Conservation (phyloP, 2,329 filamentous ascomycete genomes). For the Byssothecium circinans region DNA sequence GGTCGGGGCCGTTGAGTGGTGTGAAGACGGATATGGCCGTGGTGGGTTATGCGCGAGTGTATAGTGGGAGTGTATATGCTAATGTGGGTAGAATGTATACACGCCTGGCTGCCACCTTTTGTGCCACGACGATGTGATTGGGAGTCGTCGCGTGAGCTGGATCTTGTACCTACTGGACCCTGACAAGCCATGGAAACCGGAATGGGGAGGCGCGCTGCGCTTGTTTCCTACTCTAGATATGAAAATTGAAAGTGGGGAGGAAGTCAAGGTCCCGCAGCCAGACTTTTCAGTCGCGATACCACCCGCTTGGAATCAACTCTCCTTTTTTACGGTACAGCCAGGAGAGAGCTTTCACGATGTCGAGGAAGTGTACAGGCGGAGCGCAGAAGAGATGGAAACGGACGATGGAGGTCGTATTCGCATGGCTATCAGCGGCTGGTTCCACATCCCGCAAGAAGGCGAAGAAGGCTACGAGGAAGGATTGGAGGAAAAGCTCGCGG, state of each 20-base stretch:
- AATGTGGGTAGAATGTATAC: conserved; percentile 70
- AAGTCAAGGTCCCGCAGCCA: conserved; percentile 77
- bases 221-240: conserved; percentile 73
- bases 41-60: conserved; percentile 28
- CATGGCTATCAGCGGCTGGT: conserved; percentile 99
- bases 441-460: conserved; percentile 92
- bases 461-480: conserved; percentile 90
- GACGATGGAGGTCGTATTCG: conserved; percentile 75
- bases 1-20: conserved; percentile 83
- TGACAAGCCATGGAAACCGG: conserved; percentile 82
- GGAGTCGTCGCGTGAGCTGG: conserved; percentile 93
- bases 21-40: conserved; percentile 99
- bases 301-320: conserved; percentile 94
- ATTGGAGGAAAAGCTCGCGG: conserved; percentile 82
- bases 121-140: conserved; percentile 98
- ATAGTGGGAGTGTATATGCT: conserved; percentile 9
- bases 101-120: conserved; percentile 93
- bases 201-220: conserved; percentile 90
- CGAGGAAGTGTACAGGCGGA: conserved; percentile 85
- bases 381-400: conserved; percentile 62
- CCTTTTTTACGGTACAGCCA: conserved; percentile 96
- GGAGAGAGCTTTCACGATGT: conserved; percentile 99
- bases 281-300: conserved; percentile 82
- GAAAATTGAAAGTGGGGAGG: conserved; percentile 68
- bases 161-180: conserved; percentile 95